Conservation (phyloP, 768 basidiomycete genomes). For the Mycena amicta region DNA sequence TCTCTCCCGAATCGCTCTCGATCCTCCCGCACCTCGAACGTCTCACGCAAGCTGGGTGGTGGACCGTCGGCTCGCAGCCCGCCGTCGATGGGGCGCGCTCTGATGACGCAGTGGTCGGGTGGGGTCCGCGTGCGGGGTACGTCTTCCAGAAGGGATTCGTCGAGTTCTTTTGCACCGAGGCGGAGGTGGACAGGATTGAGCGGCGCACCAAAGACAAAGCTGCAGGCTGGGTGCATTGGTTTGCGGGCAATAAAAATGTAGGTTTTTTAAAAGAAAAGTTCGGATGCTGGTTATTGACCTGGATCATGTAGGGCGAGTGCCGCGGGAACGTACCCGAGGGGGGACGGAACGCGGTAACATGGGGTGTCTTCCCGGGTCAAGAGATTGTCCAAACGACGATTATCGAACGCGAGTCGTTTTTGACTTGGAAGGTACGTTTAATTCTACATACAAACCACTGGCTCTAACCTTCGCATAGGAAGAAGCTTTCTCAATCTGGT, state of each 20-base stretch:
- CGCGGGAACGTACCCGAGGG: slow-evolving; percentile 77
- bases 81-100: slow-evolving; percentile 82
- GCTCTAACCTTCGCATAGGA: too few species aligned
- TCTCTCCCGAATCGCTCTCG: slow-evolving; percentile 78
- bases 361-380: slow-evolving; percentile 97
- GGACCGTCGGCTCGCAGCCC: slow-evolving; percentile 97
- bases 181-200: slow-evolving; percentile 63
- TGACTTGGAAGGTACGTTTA: slow-evolving; percentile 94
- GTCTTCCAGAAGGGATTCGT: slow-evolving; percentile 98
- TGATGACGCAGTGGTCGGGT: slow-evolving; percentile 80
- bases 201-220: slow-evolving; percentile 55
- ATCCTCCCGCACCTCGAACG: slow-evolving; percentile 79
- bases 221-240: slow-evolving; percentile 76
- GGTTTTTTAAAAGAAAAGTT: slow-evolving; percentile 26
- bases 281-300: neutral
- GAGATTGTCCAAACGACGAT: slow-evolving; percentile 96
- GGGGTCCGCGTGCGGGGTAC: slow-evolving; percentile 91
- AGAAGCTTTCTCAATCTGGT: slow-evolving; percentile 96
- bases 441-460: too few species aligned
- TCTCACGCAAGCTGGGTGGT: slow-evolving; percentile 81
- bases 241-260: slow-evolving; percentile 81
- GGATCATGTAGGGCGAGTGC: slow-evolving; percentile 71
- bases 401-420: slow-evolving; percentile 92
- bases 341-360: slow-evolving; percentile 93
- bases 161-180: slow-evolving; percentile 84